A percentile compares a stretch with the other conserved stretches of the same genome.
Evolutionary conservation across 345 rosid species (phyloP).

Genomic region (Gossypium mustelinum): DNA sequence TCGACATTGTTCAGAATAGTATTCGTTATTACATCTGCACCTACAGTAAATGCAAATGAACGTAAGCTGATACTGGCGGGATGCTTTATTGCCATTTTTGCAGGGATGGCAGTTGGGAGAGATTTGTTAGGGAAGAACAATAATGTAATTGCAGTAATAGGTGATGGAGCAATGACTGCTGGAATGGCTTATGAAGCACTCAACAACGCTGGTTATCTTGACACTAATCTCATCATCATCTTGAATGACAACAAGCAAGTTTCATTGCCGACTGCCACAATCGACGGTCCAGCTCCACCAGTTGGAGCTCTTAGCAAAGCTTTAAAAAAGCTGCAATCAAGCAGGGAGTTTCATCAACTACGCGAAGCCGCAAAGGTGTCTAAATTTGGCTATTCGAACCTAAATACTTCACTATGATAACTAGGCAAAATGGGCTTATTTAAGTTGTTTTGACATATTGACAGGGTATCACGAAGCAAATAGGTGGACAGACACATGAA

Average conservation of each 20-base stretch:
- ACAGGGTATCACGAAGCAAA: conserved; percentile 35
- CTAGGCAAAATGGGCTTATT: background rate
- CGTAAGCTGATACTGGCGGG: background rate
- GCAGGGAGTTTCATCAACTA: conserved; percentile 24
- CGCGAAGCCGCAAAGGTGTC: conserved; percentile 40
- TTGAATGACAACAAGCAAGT: conserved; percentile 51
- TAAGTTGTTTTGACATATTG: background rate
- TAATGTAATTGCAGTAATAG: conserved; percentile 44
- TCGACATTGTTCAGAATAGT: background rate
- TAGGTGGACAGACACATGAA: conserved; percentile 33
- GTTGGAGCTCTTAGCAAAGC: conserved; percentile 46
- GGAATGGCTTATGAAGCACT: conserved; percentile 55
- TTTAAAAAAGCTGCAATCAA: conserved; percentile 30
- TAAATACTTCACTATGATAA: background rate
- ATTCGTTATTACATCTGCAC: too few species aligned
- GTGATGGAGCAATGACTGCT: conserved; percentile 55
- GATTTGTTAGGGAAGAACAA: conserved; percentile 42
- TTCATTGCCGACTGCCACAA: conserved; percentile 47
- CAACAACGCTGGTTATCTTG: conserved; percentile 53
- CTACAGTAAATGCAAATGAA: too few species aligned
- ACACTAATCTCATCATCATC: conserved; percentile 40
- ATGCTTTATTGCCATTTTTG: background rate
- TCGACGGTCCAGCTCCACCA: conserved; percentile 50
- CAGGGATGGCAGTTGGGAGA: conserved; percentile 54
- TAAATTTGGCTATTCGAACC: background rate